A percentile compares a stretch with the other conserved stretches of the same genome.
Evolutionary conservation across 208 protist genomes (phyloP).

Genomic region (Trichomonas gallinae): DNA sequence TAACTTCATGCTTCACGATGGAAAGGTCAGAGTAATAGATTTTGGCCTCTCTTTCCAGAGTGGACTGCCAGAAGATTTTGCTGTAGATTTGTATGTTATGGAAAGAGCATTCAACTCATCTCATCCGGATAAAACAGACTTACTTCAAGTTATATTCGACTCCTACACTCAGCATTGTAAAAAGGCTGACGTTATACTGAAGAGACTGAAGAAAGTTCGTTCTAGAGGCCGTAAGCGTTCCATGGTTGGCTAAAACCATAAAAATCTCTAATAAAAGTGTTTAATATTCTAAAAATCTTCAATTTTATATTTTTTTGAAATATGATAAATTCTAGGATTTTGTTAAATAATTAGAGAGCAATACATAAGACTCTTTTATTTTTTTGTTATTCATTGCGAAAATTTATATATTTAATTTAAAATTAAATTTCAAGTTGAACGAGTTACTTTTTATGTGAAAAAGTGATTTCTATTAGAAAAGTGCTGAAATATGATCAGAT

Average conservation of each 20-base stretch:
- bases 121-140: conserved; percentile 56
- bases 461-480: too few relatives aligned
- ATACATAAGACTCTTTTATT: too few relatives aligned
- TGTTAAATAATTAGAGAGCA: too few relatives aligned
- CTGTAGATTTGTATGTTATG: conserved; percentile 91
- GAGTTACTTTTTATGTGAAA: too few relatives aligned
- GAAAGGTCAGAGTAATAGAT: conserved; percentile 56
- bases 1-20: conserved; percentile 33
- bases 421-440: too few relatives aligned
- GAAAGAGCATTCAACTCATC: conserved; percentile 79
- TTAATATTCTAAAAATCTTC: too few relatives aligned
- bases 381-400: too few relatives aligned
- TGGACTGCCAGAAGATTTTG: conserved; percentile 71
- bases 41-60: conserved; percentile 79
- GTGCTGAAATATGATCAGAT: background rate
- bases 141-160: conserved; percentile 14
- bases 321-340: too few relatives aligned
- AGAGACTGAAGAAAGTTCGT: conserved; percentile 25
- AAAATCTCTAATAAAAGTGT: background rate
- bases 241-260: conserved; percentile 29
- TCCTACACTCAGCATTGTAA: background rate
- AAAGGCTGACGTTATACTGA: conserved; percentile 12
- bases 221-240: conserved; percentile 29
- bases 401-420: too few relatives aligned
- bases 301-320: too few relatives aligned